Evolutionary conservation across 2,329 filamentous ascomycete genomes (phyloP).

Genomic region (Dactylonectria macrodidyma): DNA sequence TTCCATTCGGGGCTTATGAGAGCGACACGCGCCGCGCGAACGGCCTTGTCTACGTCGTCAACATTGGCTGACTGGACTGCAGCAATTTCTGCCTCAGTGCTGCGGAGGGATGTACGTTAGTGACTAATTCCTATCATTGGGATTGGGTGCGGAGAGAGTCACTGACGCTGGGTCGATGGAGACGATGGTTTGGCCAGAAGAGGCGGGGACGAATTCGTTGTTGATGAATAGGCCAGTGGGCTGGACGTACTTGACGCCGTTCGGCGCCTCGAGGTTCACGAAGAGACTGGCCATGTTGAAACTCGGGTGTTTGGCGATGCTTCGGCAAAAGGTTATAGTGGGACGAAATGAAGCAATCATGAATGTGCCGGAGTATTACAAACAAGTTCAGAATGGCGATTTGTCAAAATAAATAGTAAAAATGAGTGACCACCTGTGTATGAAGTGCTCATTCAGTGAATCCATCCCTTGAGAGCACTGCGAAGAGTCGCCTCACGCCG

Average conservation of each 20-base stretch:
- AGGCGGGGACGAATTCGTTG: constrained; percentile 79
- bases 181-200: constrained; percentile 45
- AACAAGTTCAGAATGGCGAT: too few species aligned
- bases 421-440: too few species aligned
- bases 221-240: constrained; percentile 87
- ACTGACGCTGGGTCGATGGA: constrained; percentile 51
- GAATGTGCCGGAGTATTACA: neutral
- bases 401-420: constrained; percentile 22
- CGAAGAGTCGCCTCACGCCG: neutral
- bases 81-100: constrained; percentile 49
- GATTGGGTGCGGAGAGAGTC: too few species aligned
- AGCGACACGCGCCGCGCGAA: constrained; percentile 71
- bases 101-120: constrained; percentile 28
- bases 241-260: constrained; percentile 81
- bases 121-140: neutral
- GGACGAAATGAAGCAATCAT: constrained; percentile 30
- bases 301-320: constrained; percentile 25
- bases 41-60: constrained; percentile 50
- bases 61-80: constrained; percentile 49
- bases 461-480: neutral
- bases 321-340: constrained; percentile 26
- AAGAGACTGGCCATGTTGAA: constrained; percentile 45
- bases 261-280: constrained; percentile 81
- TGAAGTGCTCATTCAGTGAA: neutral
- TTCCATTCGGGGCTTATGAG: constrained; percentile 78